Conservation (phyloP, 495 filamentous ascomycete genomes). For the Bacidia rubella region DNA sequence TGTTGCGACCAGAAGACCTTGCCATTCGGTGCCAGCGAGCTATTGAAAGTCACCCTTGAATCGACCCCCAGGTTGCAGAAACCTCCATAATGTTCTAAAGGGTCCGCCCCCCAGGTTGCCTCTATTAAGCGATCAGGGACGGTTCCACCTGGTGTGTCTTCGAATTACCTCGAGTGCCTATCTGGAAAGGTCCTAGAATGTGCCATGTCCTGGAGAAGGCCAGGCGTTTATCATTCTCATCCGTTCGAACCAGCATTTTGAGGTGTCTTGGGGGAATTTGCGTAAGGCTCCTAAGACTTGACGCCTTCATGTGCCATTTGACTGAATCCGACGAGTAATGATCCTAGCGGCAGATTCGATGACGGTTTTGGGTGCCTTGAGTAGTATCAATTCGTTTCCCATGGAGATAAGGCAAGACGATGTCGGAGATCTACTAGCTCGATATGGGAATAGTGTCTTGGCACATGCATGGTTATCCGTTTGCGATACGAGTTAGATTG, state of each 20-base stretch:
- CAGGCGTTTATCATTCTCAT: neutral
- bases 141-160: neutral
- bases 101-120: slow-evolving; percentile 47
- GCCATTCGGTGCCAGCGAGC: slow-evolving; percentile 37
- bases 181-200: slow-evolving; percentile 46
- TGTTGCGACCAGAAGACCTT: slow-evolving; percentile 31
- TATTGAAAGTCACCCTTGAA: slow-evolving; percentile 27
- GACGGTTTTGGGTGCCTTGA: no score
- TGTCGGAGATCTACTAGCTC: no score
- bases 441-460: no score
- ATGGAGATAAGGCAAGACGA: no score
- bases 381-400: no score
- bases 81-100: slow-evolving; percentile 38
- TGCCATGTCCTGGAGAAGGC: slow-evolving; percentile 28
- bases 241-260: slow-evolving; percentile 4
- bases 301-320: no score
- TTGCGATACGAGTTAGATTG: no score
- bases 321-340: no score
- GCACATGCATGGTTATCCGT: no score
- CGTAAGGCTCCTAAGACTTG: no score
- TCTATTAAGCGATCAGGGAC: slow-evolving; percentile 25
- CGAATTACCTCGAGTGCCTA: slow-evolving; percentile 42
- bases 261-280: no score
- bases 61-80: slow-evolving; percentile 33
- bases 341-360: no score